Evolutionary conservation across 108 stramenopile species (phyloP).

Genomic region (Stephanodiscus minutulus): DNA sequence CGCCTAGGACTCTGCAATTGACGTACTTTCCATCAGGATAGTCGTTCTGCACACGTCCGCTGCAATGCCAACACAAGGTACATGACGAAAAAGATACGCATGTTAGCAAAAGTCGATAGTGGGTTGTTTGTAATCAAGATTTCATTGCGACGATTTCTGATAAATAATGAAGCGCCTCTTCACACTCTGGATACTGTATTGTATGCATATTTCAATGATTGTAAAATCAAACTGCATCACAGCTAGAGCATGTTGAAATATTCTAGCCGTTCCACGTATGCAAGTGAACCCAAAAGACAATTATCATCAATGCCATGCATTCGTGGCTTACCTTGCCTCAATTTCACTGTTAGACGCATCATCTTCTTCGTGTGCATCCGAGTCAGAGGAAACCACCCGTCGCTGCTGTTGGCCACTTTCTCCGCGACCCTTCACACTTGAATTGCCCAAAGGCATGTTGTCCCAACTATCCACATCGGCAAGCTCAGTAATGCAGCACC

Average conservation of each 20-base stretch:
- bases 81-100: conserved; percentile 24
- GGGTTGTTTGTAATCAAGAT: conserved; percentile 69
- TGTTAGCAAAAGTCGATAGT: conserved; percentile 23
- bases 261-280: conserved; percentile 63
- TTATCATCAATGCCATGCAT: neutral
- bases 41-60: conserved; percentile 17
- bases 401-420: conserved; percentile 15
- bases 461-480: conserved; percentile 81
- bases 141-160: conserved; percentile 79
- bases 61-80: conserved; percentile 19
- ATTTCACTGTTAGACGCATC: conserved; percentile 7
- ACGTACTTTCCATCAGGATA: conserved; percentile 68
- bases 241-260: conserved; percentile 33
- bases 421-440: neutral
- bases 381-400: conserved; percentile 36
- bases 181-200: conserved; percentile 71
- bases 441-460: conserved; percentile 83
- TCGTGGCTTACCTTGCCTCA: conserved; percentile 14
- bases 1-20: conserved; percentile 66
- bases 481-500: conserved; percentile 85
- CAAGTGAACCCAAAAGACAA: conserved; percentile 21
- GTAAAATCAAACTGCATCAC: conserved; percentile 48
- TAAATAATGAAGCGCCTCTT: conserved; percentile 60
- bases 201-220: conserved; percentile 49
- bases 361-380: conserved; percentile 50